A percentile compares a stretch with the other conserved stretches of the same genome.
Conservation (phyloP, 352 stramenopile genomes). For the Elongisporangium undulatum region DNA sequence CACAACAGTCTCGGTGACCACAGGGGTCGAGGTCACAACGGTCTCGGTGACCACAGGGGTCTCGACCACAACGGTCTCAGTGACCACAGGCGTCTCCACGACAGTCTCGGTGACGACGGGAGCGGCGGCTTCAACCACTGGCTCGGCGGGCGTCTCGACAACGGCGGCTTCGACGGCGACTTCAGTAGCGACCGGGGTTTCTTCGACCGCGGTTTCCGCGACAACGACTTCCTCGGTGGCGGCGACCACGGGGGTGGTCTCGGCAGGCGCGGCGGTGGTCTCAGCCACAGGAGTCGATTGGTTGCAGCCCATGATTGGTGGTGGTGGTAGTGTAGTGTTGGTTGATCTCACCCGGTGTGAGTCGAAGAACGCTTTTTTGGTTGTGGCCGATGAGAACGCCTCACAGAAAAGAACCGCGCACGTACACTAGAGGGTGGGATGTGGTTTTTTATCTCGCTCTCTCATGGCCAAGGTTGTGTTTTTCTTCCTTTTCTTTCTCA, state of each 20-base stretch:
- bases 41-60: background rate
- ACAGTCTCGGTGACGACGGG: background rate
- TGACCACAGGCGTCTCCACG: background rate
- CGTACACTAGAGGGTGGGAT: background rate
- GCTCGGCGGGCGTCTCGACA: background rate
- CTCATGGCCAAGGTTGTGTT: background rate
- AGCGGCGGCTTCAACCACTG: background rate
- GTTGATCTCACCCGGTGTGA: background rate
- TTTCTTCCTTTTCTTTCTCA: background rate
- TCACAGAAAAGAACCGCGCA: background rate
- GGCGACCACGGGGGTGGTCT: conserved; percentile 2
- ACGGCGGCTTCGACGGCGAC: background rate
- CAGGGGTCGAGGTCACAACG: background rate
- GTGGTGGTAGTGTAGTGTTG: background rate
- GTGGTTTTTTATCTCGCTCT: background rate
- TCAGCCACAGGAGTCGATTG: conserved; percentile 7
- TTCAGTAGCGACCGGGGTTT: conserved; percentile 1
- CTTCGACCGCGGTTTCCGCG: conserved; percentile 4
- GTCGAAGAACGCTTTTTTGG: background rate
- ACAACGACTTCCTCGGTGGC: background rate
- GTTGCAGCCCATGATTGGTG: conserved; percentile 4
- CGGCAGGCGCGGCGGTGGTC: conserved; percentile 2
- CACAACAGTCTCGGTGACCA: background rate
- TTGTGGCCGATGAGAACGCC: background rate
- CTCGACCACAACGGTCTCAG: background rate